Evolutionary conservation across 257 asterid genomes (phyloP), one percentile per base, ranked within the genome.

Genomic region (Echium plantagineum): DNA sequence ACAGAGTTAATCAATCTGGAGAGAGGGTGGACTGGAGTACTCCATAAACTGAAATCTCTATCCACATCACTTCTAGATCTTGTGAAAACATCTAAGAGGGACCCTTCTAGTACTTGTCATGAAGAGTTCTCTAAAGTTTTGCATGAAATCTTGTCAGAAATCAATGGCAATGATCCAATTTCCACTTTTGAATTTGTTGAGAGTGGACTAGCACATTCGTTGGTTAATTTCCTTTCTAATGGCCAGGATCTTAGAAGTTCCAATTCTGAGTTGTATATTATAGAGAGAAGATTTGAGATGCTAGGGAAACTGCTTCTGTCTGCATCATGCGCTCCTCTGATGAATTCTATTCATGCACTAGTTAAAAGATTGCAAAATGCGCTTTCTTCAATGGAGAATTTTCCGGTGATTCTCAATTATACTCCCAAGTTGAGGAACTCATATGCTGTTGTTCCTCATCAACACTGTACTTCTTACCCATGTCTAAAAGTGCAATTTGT

Each of bases 171-270:
- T 67, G 89, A 81, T 59, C 76, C 85, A 57, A 74, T 89, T 71
- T 89, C 99, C 66, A 84, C 95, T 42, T 93, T 93, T 74, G 99
- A 93, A 80, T 89, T 93, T 76, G 86, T 93, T 60, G 95, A 89
- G 80, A 93, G 99, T 83, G 97, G 97, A 66, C 77, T 86, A 53
- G 72, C 79, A 31, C 84, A 80, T 65, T 80, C 99, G 62, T 68
- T 93, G 66, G 87, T 81, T 61, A 66, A 65, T 68, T 93, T 75
- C 78, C 74, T 93, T 47, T 79, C 83, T 59, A 72, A 74, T 66
- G 85, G 83, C 57, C 78, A 58, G 66, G 73, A 78, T 81, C 74
- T 59, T 42, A 38, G 18, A 24, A 61, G 67, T 62, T 63, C 63
- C 46, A 51, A 24, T 38, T 54, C 52, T 63, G 66, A 71, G 71